Evolutionary conservation across 768 basidiomycete species (phyloP).

Genomic region (Pleurotus pulmonarius): DNA sequence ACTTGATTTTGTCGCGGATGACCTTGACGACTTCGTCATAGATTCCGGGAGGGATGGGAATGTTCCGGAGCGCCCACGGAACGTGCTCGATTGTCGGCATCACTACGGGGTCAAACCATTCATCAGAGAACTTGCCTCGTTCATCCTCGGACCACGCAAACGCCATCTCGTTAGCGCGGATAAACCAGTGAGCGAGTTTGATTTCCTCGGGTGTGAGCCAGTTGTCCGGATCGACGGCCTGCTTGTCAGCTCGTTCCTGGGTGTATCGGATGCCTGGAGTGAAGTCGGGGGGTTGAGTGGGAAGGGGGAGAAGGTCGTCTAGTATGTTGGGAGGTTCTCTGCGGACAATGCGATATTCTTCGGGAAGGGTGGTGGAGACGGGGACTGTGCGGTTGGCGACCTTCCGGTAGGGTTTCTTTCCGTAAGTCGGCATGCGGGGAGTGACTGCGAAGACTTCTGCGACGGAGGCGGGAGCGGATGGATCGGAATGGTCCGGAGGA

Average conservation of each 20-base stretch:
- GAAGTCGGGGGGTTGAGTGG: constrained; percentile 18
- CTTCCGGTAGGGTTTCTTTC: not conserved
- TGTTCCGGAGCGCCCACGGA: too few relatives aligned
- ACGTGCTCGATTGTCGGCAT: too few relatives aligned
- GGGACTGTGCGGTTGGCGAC: constrained; percentile 14
- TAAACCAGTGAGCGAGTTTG: constrained; percentile 17
- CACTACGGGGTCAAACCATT: constrained; percentile 26
- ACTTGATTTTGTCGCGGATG: constrained; percentile 28
- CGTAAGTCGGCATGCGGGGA: too few relatives aligned
- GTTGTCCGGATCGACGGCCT: constrained; percentile 16
- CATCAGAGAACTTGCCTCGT: constrained; percentile 15
- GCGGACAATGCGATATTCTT: constrained; percentile 13
- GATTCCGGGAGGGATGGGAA: too few relatives aligned
- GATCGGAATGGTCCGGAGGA: too few relatives aligned
- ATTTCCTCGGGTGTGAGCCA: constrained; percentile 26
- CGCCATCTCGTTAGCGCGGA: constrained; percentile 18
- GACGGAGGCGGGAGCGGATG: too few relatives aligned
- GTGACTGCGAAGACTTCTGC: too few relatives aligned
- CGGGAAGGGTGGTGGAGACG: constrained; percentile 15
- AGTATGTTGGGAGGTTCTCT: constrained; percentile 22
- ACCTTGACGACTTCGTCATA: constrained; percentile 10
- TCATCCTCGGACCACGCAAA: constrained; percentile 28
- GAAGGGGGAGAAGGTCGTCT: constrained; percentile 10
- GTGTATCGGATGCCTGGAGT: constrained; percentile 13
- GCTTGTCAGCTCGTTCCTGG: constrained; percentile 15